Evolutionary conservation across 2,329 filamentous ascomycete genomes (phyloP).

Genomic region (Alternaria gansuensis): DNA sequence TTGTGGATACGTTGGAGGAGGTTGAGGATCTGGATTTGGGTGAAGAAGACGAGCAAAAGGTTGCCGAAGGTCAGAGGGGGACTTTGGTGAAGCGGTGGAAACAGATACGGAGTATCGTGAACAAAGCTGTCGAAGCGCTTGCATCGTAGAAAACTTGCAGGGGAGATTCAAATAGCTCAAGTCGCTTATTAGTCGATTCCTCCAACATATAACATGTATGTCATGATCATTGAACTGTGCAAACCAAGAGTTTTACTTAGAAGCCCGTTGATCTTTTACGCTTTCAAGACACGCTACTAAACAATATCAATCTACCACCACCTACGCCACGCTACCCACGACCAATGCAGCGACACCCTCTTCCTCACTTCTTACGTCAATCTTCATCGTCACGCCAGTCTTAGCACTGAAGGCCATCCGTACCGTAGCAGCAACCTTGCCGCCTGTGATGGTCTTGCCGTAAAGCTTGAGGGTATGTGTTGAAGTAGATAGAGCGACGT

Average conservation of each 20-base stretch:
- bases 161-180: not conserved
- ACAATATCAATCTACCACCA: not conserved
- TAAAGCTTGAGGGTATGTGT: slow-evolving; percentile 96
- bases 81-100: slow-evolving; percentile 48
- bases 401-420: slow-evolving; percentile 95
- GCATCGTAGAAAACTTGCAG: not conserved
- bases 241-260: slow-evolving; percentile 14
- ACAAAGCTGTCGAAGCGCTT: slow-evolving; percentile 25
- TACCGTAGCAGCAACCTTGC: slow-evolving; percentile 84
- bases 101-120: slow-evolving; percentile 47
- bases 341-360: slow-evolving; percentile 87
- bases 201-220: slow-evolving; percentile 3
- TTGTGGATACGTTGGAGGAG: slow-evolving; percentile 42
- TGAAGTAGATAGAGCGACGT: slow-evolving; percentile 84
- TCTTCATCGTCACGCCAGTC: slow-evolving; percentile 94
- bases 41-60: not conserved
- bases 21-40: slow-evolving; percentile 35
- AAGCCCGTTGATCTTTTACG: slow-evolving; percentile 18
- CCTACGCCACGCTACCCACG: slow-evolving; percentile 80
- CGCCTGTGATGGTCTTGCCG: slow-evolving; percentile 92
- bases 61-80: slow-evolving; percentile 34
- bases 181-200: not conserved
- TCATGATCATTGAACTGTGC: slow-evolving; percentile 19
- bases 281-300: slow-evolving; percentile 13
- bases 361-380: slow-evolving; percentile 90